phyloP scores from a whole-genome alignment of 2,329 filamentous ascomycete genomes.

The Scorias spongiosa region DNA sequence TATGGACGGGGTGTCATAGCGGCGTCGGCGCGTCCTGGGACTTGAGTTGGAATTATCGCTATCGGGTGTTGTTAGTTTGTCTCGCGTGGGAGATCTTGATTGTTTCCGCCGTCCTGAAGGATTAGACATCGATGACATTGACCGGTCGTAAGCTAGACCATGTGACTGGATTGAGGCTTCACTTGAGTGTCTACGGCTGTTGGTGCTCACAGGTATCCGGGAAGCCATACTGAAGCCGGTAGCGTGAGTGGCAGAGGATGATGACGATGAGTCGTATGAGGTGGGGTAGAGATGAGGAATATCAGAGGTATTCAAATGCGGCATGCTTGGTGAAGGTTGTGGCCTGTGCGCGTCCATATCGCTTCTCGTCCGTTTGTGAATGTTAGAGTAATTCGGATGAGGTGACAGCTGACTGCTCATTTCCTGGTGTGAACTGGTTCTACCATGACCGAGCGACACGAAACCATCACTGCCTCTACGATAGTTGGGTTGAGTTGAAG shows the following conservation, averaged over 20 bases:
- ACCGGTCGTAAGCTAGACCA: slow-evolving; percentile 9
- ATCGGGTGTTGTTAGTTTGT: slow-evolving; percentile 5
- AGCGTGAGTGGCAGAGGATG: neutral
- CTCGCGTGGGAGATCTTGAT: slow-evolving; percentile 16
- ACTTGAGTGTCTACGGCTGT: slow-evolving; percentile 11
- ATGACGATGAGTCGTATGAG: slow-evolving; percentile 2
- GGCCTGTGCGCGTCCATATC: slow-evolving; percentile 13
- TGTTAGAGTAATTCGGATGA: slow-evolving; percentile 10
- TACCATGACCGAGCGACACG: slow-evolving; percentile 32
- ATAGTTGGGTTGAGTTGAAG: slow-evolving; percentile 9
- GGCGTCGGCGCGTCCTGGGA: slow-evolving; percentile 11
- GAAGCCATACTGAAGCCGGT: slow-evolving; percentile 8
- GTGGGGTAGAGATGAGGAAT: slow-evolving; percentile 10
- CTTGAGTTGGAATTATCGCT: slow-evolving; percentile 15
- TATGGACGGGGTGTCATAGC: slow-evolving; percentile 21
- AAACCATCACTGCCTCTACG: slow-evolving; percentile 59
- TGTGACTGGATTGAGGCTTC: slow-evolving; percentile 19
- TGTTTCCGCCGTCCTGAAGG: slow-evolving; percentile 9
- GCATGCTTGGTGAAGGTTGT: slow-evolving; percentile 14
- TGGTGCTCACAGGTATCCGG: slow-evolving; percentile 16
- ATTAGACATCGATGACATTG: slow-evolving; percentile 15
- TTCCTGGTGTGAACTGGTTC: neutral
- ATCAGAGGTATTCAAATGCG: slow-evolving; percentile 10
- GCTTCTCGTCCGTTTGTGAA: slow-evolving; percentile 19
- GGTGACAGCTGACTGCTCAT: slow-evolving; percentile 6